A percentile compares a stretch with the other conserved stretches of the same genome.
phyloP scores from a whole-genome alignment of 805 yeast species.

The Candida tibetensis region DNA sequence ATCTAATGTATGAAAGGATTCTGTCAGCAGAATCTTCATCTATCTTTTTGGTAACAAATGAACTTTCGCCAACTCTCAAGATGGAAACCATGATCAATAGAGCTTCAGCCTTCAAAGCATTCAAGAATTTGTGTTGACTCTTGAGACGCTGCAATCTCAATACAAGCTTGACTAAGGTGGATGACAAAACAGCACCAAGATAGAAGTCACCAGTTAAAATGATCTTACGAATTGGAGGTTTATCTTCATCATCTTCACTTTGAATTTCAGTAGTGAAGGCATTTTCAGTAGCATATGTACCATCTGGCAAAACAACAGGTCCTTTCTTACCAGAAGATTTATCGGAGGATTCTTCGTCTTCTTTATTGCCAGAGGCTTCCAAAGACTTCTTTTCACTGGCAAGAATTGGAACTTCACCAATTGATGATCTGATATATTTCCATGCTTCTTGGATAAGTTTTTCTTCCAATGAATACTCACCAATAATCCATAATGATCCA shows the following conservation, averaged over 20 bases:
- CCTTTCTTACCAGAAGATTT: constrained; percentile 42
- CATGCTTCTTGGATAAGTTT: constrained; percentile 76
- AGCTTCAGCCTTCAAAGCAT: constrained; percentile 93
- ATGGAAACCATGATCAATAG: constrained; percentile 88
- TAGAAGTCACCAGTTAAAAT: constrained; percentile 87
- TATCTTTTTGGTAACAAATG: constrained; percentile 65
- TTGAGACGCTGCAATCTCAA: constrained; percentile 66
- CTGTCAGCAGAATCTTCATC: constrained; percentile 98
- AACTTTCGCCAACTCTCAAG: constrained; percentile 79
- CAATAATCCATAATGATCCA: constrained; percentile 93
- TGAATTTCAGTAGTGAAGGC: constrained; percentile 51
- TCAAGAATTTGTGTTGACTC: constrained; percentile 53
- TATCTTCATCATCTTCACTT: constrained; percentile 29
- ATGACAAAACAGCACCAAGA: constrained; percentile 81
- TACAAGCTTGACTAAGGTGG: constrained; percentile 84
- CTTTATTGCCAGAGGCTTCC: constrained; percentile 22
- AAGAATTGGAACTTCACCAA: constrained; percentile 90
- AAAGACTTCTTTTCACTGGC: constrained; percentile 58
- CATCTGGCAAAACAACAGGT: constrained; percentile 94
- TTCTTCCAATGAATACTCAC: constrained; percentile 81
- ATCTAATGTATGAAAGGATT: constrained; percentile 80
- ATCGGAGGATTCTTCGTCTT: constrained; percentile 28
- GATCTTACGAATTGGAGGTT: constrained; percentile 77
- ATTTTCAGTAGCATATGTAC: constrained; percentile 95
- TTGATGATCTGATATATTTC: constrained; percentile 75